Base-by-base conservation (phyloP, 371 early-diverging fungal species). In the Polyrhizophydium stewartii region DNA sequence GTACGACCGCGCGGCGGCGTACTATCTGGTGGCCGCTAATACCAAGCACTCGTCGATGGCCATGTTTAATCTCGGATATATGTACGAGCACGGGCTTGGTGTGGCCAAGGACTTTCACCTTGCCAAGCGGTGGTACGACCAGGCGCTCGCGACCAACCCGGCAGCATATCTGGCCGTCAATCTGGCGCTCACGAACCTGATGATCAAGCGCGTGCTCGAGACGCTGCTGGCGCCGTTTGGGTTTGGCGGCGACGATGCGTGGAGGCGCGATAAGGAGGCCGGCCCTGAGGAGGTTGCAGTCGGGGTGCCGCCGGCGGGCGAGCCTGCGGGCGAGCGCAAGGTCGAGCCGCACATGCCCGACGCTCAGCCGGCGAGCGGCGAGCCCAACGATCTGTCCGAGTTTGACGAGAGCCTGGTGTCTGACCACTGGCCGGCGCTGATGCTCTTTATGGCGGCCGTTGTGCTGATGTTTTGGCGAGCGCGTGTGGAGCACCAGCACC, bases 41-140 rank as follows among this genome's bases (percentile, higher is more conserved):
- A 66, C 64, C n/a, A 89, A 92, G 32, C 63, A 66, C 13, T 89
- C 87, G 38, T 84, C 92, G 0, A 73, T 95, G 63, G 97, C 95
- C 3, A 92, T 94, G 89, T 98, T 91, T 89, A 97, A 94, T 63
- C 74, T 97, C 3, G 99, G 95, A 1, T 97, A 88, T 87, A 96
- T 96, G 94, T 85, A 96, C 67, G 98, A 98, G 68, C 84, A 88
- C 62, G 99, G 99, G n/a, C 58, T 94, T 22, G 94, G 99, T 7
- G 91, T 94, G 0, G 58, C 80, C 12, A 86, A 86, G 76, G 96
- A 97, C 71, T 92, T 85, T 63, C 89, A 93, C 66, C 75, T 96
- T 46, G 96, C 98, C 5, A 94, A 95, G 72, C 84, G 95, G 40
- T 87, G 85, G 68, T 97, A 96, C 66, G 97, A 96, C 73, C 70